A percentile compares a stretch with the other conserved stretches of the same genome.
Conservation (phyloP, 257 asterid species). For the Ligustrum vulgare region DNA sequence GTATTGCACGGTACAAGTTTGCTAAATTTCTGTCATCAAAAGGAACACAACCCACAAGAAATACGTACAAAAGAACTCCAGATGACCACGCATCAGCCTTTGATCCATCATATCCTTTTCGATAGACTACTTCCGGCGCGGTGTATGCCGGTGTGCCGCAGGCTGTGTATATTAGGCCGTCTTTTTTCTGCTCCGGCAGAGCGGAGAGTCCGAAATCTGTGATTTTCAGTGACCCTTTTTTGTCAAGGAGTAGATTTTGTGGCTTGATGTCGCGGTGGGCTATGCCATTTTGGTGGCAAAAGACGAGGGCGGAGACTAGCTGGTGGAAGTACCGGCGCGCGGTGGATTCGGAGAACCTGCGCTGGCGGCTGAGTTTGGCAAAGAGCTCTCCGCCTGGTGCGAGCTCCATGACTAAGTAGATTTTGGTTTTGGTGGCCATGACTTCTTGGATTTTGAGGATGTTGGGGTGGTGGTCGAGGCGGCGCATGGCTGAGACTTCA, state of each 20-base stretch:
- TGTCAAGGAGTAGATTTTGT: conserved; percentile 76
- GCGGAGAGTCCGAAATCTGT: conserved; percentile 94
- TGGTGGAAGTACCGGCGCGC: conserved; percentile 65
- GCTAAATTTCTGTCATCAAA: conserved; percentile 71
- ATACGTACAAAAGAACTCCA: conserved; percentile 67
- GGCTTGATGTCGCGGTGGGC: conserved; percentile 95
- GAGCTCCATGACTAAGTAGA: conserved; percentile 87
- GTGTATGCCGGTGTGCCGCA: conserved; percentile 96
- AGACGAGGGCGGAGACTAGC: conserved; percentile 66
- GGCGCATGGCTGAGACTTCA: conserved; percentile 89
- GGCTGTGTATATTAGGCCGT: conserved; percentile 69
- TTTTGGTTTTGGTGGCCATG: conserved; percentile 72
- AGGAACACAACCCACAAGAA: conserved; percentile 66
- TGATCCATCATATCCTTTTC: conserved; percentile 74
- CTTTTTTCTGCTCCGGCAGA: conserved; percentile 62
- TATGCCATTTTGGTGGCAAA: conserved; percentile 78
- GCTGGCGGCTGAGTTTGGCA: conserved; percentile 50
- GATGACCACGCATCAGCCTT: conserved; percentile 98
- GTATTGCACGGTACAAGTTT: conserved; percentile 70
- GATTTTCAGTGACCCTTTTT: conserved; percentile 54
- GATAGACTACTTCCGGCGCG: conserved; percentile 82
- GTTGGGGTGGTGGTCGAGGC: conserved; percentile 73
- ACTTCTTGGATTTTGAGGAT: conserved; percentile 82
- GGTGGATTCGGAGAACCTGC: conserved; percentile 59
- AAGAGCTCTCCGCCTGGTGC: conserved; percentile 86